Percentiles rank a stretch among this genome's conserved stretches.
phyloP scores from a whole-genome alignment of 2,329 filamentous ascomycete species.

The Fusarium stilboides region DNA sequence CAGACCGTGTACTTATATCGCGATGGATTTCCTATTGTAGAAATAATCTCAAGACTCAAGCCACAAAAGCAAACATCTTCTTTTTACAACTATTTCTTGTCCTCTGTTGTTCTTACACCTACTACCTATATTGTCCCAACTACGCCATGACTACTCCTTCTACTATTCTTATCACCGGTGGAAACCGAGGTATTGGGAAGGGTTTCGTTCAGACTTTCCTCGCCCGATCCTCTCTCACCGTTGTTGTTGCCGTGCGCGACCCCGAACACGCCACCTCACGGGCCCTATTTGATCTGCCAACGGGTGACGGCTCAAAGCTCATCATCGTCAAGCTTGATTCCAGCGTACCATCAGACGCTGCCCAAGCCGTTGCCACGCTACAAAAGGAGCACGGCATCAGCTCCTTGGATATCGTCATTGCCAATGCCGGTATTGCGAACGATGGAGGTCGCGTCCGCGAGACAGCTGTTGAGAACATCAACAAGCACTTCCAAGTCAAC shows the following conservation, averaged over 20 bases:
- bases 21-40: too few relatives aligned
- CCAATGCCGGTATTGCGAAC: not conserved
- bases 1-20: too few relatives aligned
- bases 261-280: not conserved
- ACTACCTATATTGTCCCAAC: too few relatives aligned
- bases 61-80: too few relatives aligned
- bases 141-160: not conserved
- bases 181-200: constrained; percentile 6
- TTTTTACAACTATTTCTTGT: too few relatives aligned
- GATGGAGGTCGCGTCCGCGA: not conserved
- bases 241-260: constrained; percentile 5
- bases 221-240: not conserved
- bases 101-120: too few relatives aligned
- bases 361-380: not conserved
- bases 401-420: not conserved
- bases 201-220: not conserved
- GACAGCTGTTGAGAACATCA: not conserved
- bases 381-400: not conserved
- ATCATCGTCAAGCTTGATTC: constrained; percentile 4
- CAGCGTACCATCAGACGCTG: not conserved
- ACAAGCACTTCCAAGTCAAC: constrained; percentile 3
- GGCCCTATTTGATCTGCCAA: not conserved
- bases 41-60: too few relatives aligned
- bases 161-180: constrained; percentile 10
- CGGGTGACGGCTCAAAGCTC: not conserved